Conservation (phyloP, 2,329 filamentous ascomycete species). For the Nothophoma quercina region DNA sequence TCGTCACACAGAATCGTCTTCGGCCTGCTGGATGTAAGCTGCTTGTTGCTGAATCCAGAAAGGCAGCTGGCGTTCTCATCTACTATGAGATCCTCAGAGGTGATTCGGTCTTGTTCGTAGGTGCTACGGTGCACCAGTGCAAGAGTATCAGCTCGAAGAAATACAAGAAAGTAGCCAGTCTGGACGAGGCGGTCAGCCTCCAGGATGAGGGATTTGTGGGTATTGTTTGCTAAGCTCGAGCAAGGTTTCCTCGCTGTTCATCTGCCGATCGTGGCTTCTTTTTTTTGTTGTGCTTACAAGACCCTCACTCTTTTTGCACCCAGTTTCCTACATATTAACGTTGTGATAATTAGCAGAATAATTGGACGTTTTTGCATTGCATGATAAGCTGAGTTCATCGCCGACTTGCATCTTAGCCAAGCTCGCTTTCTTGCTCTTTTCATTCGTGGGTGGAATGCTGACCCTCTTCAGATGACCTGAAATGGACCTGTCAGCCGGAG, state of each 20-base stretch:
- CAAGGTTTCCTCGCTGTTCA: background rate
- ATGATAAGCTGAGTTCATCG: background rate
- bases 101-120: constrained; percentile 31
- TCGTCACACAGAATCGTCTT: constrained; percentile 27
- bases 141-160: constrained; percentile 19
- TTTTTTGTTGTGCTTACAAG: background rate
- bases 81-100: constrained; percentile 33
- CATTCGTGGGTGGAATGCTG: background rate
- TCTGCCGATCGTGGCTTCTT: background rate
- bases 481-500: constrained; percentile 7
- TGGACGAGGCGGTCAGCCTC: constrained; percentile 23
- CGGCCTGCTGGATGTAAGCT: constrained; percentile 20
- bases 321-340: background rate
- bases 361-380: too few species aligned
- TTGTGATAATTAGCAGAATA: too few species aligned
- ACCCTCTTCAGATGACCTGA: background rate
- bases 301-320: background rate
- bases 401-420: background rate
- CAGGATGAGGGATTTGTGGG: constrained; percentile 25
- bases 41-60: constrained; percentile 33
- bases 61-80: constrained; percentile 33
- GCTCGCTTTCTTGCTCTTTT: background rate
- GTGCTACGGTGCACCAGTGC: constrained; percentile 19
- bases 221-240: constrained; percentile 26
- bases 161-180: constrained; percentile 26